Conservation (phyloP, 805 yeast genomes). For the Metschnikowia matae region DNA sequence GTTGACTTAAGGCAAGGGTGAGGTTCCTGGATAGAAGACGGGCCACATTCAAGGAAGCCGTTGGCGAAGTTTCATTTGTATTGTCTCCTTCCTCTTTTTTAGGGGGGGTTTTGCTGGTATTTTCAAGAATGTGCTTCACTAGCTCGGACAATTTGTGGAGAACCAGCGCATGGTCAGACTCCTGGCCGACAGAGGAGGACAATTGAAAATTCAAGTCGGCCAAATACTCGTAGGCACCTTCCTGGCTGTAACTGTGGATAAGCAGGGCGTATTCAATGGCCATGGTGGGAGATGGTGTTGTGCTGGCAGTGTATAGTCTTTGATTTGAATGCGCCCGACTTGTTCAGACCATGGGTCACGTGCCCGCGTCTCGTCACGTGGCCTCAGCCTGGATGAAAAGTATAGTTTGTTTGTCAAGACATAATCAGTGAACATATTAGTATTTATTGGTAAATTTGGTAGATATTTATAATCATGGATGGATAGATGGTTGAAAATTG, state of each 20-base stretch:
- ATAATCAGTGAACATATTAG: no score
- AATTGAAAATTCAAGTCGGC: slow-evolving; percentile 20
- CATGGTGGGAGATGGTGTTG: slow-evolving; percentile 5
- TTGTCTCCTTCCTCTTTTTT: not conserved
- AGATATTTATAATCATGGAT: no score
- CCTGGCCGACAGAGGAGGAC: slow-evolving; percentile 2
- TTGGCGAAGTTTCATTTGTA: not conserved
- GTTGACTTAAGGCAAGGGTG: slow-evolving; percentile 23
- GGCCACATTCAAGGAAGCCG: slow-evolving; percentile 19
- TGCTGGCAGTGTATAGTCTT: not conserved
- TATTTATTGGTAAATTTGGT: no score
- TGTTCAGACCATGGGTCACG: not conserved
- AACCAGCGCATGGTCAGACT: slow-evolving; percentile 15
- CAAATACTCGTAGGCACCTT: slow-evolving; percentile 20
- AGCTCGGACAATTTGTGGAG: slow-evolving; percentile 25
- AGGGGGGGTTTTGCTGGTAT: not conserved
- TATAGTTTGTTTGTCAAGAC: no score
- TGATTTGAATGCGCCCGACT: not conserved
- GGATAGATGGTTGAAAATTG: no score
- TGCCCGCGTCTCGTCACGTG: not conserved
- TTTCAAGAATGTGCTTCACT: slow-evolving; percentile 15
- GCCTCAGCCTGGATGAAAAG: not conserved
- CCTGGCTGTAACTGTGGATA: slow-evolving; percentile 14
- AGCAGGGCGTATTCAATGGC: slow-evolving; percentile 5
- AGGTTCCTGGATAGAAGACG: slow-evolving; percentile 29